Evolutionary conservation across 306 rosid genomes (phyloP).

Genomic region (Prosopis cineraria): DNA sequence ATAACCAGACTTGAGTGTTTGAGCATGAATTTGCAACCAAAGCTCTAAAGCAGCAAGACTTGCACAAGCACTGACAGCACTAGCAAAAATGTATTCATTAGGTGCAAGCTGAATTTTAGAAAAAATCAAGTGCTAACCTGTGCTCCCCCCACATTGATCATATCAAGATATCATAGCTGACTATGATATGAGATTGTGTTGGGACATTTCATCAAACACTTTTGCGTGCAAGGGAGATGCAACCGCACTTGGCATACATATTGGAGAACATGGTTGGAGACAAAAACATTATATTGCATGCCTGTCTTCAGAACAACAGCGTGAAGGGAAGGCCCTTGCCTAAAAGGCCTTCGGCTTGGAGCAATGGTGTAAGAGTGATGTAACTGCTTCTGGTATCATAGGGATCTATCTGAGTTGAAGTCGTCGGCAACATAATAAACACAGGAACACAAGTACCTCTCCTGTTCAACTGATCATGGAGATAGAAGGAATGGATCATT

Average conservation of each 20-base stretch:
- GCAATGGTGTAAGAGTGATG: slow-evolving; percentile 39
- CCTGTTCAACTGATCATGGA: neutral
- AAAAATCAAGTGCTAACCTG: slow-evolving; percentile 43
- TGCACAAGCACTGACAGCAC: slow-evolving; percentile 44
- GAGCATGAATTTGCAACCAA: slow-evolving; percentile 48
- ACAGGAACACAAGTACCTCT: neutral
- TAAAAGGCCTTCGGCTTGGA: slow-evolving; percentile 44
- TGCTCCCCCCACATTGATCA: slow-evolving; percentile 43
- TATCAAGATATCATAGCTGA: slow-evolving; percentile 49
- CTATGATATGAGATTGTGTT: slow-evolving; percentile 47
- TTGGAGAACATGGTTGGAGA: slow-evolving; percentile 27
- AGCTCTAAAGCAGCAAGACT: slow-evolving; percentile 26
- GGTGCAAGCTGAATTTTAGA: slow-evolving; percentile 33
- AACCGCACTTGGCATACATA: neutral
- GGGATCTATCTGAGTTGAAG: neutral
- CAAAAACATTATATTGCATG: slow-evolving; percentile 38
- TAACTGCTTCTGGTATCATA: slow-evolving; percentile 34
- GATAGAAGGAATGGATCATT: neutral
- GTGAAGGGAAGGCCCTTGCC: slow-evolving; percentile 38
- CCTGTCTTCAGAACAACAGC: slow-evolving; percentile 43
- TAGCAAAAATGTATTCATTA: slow-evolving; percentile 45
- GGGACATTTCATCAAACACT: slow-evolving; percentile 24
- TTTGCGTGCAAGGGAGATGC: neutral
- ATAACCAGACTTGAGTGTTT: slow-evolving; percentile 40
- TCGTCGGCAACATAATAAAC: neutral